phyloP scores from a whole-genome alignment of 2,329 filamentous ascomycete genomes.

The Huntiella omanensis region DNA sequence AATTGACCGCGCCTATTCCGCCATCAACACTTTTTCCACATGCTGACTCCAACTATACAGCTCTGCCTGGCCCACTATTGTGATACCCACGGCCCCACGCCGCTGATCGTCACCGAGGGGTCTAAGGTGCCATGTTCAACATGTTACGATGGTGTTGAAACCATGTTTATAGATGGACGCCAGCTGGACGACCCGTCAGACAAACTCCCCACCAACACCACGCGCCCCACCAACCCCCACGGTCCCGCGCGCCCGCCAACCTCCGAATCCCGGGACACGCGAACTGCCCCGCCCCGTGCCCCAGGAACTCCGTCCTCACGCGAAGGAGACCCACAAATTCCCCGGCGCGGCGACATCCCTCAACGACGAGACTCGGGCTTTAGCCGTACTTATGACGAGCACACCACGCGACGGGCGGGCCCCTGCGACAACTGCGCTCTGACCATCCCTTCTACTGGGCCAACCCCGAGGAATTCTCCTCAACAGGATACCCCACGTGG shows the following conservation, averaged over 20 bases:
- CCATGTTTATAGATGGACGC: constrained; percentile 13
- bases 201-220: neutral
- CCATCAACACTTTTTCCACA: neutral
- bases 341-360: constrained; percentile 22
- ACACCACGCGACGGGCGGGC: constrained; percentile 42
- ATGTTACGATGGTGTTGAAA: constrained; percentile 32
- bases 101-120: constrained; percentile 51
- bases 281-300: constrained; percentile 23
- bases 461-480: constrained; percentile 14
- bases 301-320: constrained; percentile 19
- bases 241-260: neutral
- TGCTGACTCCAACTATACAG: constrained; percentile 24
- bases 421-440: constrained; percentile 52
- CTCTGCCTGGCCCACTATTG: constrained; percentile 53
- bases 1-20: neutral
- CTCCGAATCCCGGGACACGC: constrained; percentile 11
- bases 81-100: constrained; percentile 50
- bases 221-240: constrained; percentile 6
- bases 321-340: constrained; percentile 37
- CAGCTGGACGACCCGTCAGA: constrained; percentile 1
- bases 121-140: constrained; percentile 39
- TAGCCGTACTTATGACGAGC: constrained; percentile 43
- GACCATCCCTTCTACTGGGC: constrained; percentile 33
- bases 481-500: constrained; percentile 21
- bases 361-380: constrained; percentile 38